Base-by-base conservation (phyloP, 371 early-diverging fungal genomes). In the Lichtheimia corymbifera region DNA sequence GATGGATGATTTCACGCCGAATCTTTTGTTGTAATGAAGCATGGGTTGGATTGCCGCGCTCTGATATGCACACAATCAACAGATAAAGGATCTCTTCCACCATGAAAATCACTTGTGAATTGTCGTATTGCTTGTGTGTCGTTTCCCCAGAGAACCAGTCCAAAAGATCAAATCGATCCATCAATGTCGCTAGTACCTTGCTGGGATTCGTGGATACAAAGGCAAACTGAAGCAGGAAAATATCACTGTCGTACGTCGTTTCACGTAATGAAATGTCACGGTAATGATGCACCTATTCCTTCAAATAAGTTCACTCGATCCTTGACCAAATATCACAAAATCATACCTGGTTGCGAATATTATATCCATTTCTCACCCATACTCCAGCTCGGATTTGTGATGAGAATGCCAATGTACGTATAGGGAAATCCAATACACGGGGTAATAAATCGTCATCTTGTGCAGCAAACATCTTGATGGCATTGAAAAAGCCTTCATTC, bases 361-460 rank as follows among this genome's bases (percentile, higher is more conserved):
- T 85, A 67, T 85, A 90, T 13, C 98, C 98, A 63, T 98, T 98
- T 50, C 98, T 82, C 12, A 98, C 95, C 98, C 98, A 98, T 43
- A 97, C 78, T 28, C 91, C 91, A 13, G 93, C 91, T 20, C 92
- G 85, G 59, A 98, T 94, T 75, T 98, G 98, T 4, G 95, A 88
- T 61, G 94, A 86, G 25, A 94, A 82, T 5, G 91, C 93, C 57
- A 79, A 69, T 11, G 76, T 74, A 53, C 95, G 88, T 25, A 97
- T 74, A 11, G 94, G 91, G 61, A 88, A 90, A 63, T 96, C 97
- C 35, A 95, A 72, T 43, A 77, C 72, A 40, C 73, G 69, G 1
- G 75, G 65, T 20, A 74, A 61, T n/a, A 40, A 63, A 43, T 6
- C 69, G 71, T 35, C 30, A n/a, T 49, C 61, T 20, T 20, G 22